phyloP scores from a whole-genome alignment of 2,329 filamentous ascomycete species.

The Teratosphaeria nubilosa region DNA sequence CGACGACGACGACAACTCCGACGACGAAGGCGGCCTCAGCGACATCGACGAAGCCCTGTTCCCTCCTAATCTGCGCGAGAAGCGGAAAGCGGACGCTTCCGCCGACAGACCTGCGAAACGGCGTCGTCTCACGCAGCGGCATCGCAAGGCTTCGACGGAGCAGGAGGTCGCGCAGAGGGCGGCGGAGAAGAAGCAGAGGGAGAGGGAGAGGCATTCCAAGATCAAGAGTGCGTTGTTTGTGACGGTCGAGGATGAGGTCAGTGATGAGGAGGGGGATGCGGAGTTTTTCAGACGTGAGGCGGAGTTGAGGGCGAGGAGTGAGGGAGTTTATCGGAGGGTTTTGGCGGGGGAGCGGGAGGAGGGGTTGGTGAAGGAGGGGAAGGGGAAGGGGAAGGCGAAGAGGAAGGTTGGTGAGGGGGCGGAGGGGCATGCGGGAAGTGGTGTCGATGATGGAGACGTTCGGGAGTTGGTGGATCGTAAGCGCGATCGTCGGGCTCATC shows the following conservation, averaged over 20 bases:
- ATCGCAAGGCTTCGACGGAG: slow-evolving; percentile 51
- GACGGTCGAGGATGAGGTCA: slow-evolving; percentile 76
- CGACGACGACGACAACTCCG: slow-evolving; percentile 16
- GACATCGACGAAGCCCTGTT: slow-evolving; percentile 19
- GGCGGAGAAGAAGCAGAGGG: slow-evolving; percentile 52
- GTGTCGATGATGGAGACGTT: slow-evolving; percentile 9
- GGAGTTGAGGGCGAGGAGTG: slow-evolving; percentile 49
- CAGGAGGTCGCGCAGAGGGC: slow-evolving; percentile 50
- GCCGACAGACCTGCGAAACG: slow-evolving; percentile 49
- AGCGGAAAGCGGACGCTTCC: slow-evolving; percentile 10
- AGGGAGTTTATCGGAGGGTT: slow-evolving; percentile 39
- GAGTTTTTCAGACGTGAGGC: slow-evolving; percentile 74
- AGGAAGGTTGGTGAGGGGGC: slow-evolving; percentile 9
- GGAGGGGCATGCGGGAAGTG: slow-evolving; percentile 8
- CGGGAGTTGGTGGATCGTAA: not conserved
- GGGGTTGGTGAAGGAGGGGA: slow-evolving; percentile 13
- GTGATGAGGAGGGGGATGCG: slow-evolving; percentile 61
- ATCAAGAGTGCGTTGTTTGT: slow-evolving; percentile 82
- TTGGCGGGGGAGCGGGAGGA: slow-evolving; percentile 27
- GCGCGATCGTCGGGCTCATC: not conserved
- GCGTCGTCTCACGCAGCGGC: slow-evolving; percentile 43
- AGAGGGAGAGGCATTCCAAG: slow-evolving; percentile 65
- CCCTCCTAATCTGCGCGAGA: slow-evolving; percentile 21
- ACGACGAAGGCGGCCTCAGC: slow-evolving; percentile 5
- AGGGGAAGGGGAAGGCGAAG: slow-evolving; percentile 14